Base-by-base conservation (phyloP, 306 rosid genomes). In the Biancaea sappan region DNA sequence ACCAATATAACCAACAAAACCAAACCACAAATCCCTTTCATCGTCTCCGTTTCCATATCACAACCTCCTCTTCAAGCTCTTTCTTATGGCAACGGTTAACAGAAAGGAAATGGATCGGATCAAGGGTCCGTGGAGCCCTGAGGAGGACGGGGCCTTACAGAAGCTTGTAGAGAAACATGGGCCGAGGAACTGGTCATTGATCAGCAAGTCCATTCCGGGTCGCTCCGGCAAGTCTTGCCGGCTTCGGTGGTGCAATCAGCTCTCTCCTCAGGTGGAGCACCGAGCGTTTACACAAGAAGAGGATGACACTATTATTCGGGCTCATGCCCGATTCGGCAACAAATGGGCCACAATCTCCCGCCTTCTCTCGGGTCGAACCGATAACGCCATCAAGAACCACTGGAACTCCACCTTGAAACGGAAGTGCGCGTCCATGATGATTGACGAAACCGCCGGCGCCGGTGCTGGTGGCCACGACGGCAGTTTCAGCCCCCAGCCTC, bases 41-140 rank as follows among this genome's bases (percentile, higher is more conserved):
- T 8, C 1, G 11, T 25, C 52, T 32, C 16, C 40, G 6, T 6
- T 25, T 24, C 43, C 1, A 2, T 15, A 4, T 28, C 47, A 19
- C 35, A 3, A 19, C 1, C 14, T 12, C 4, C 18, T 5, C 1
- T 18, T 4, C 11, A n/a, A n/a, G n/a, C 8, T 31, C 44, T 1
- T 1, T 53, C 2, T 22, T 14, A 84, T 90, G 94, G 84, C 85
- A 2, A 4, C 34, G 8, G 18, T 77, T 3, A 72, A 11, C 77
- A 66, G 87, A 3, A 88, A 75, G 25, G 89, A 89, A 0, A 85
- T 87, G 89, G 98, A 91, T 81, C 93, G 99, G 86, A 90, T 94
- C 90, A 94, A 94, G 48, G 99, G 99, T 0, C 99, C 99, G 0
- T 94, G 99, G 99, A 92, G 96, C 78, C 96, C 97, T 5, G 99